These are phyloP conservation scores for Lentinus polychrous DNA, from an alignment of 1,284 basidiomycete species.

Conservation along the genomic window DNA sequence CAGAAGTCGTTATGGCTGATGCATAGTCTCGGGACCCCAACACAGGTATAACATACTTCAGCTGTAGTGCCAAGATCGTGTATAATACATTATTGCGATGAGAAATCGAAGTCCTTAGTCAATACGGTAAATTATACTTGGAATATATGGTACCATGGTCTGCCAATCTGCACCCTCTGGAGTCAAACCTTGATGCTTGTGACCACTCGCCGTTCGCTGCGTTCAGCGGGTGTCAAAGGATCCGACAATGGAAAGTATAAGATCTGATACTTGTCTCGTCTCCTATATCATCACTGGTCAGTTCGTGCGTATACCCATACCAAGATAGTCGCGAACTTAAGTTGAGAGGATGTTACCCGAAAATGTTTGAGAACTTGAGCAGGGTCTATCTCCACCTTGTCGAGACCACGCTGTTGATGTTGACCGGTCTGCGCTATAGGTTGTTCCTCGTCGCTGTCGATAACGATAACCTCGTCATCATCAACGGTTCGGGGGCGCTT, in stretches of 20 bases:
- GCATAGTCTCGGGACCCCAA: slow-evolving; percentile 20
- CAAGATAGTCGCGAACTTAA: slow-evolving; percentile 37
- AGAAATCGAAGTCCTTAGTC: too few species aligned
- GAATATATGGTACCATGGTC: not conserved
- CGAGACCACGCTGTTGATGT: not conserved
- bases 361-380: slow-evolving; percentile 39
- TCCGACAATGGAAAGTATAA: slow-evolving; percentile 62
- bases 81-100: not conserved
- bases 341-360: slow-evolving; percentile 36
- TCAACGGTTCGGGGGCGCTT: slow-evolving; percentile 24
- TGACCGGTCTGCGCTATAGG: not conserved
- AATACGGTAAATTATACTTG: too few species aligned
- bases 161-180: not conserved
- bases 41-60: too few species aligned
- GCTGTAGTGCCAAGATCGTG: not conserved
- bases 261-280: slow-evolving; percentile 56
- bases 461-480: slow-evolving; percentile 31
- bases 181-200: slow-evolving; percentile 33
- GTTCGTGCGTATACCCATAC: not conserved
- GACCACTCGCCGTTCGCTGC: slow-evolving; percentile 41
- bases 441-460: slow-evolving; percentile 27
- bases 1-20: slow-evolving; percentile 36
- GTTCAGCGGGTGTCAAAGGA: slow-evolving; percentile 48
- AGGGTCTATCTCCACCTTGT: slow-evolving; percentile 22
- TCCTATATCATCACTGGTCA: slow-evolving; percentile 26